Evolutionary conservation across 108 stramenopile species (phyloP).

Genomic region (Aurantiochytrium sp.): DNA sequence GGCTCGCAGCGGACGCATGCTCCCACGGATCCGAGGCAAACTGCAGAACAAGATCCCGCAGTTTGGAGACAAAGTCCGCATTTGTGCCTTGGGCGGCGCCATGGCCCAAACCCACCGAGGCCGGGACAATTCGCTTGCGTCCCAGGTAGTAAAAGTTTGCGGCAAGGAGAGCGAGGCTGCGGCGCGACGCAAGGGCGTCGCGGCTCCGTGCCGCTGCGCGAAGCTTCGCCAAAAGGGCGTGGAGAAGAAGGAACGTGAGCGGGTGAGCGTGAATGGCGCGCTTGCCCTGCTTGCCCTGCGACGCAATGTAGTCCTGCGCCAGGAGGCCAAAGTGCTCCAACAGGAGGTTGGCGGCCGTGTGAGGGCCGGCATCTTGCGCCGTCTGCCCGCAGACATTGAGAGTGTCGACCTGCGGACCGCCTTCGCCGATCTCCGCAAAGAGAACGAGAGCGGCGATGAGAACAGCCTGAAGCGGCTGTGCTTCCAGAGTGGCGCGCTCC

Average conservation of each 20-base stretch:
- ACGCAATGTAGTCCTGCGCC: slow-evolving; percentile 3
- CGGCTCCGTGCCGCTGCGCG: too few relatives aligned
- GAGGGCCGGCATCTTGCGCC: neutral
- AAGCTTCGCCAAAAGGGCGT: neutral
- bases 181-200: neutral
- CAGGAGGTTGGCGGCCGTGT: neutral
- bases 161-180: neutral
- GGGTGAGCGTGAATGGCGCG: neutral
- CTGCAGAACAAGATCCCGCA: neutral
- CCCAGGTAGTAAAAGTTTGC: neutral
- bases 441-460: neutral
- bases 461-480: neutral
- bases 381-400: neutral
- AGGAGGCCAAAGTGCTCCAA: neutral
- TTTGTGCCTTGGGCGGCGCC: neutral
- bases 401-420: neutral
- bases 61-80: neutral
- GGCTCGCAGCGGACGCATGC: neutral
- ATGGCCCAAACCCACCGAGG: slow-evolving; percentile 5
- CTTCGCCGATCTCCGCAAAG: neutral
- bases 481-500: neutral
- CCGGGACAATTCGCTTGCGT: neutral
- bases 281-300: neutral
- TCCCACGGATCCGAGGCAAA: neutral
- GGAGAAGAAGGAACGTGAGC: neutral